Evolutionary conservation across 495 filamentous ascomycete species (phyloP).

Genomic region (Neurospora sp.): DNA sequence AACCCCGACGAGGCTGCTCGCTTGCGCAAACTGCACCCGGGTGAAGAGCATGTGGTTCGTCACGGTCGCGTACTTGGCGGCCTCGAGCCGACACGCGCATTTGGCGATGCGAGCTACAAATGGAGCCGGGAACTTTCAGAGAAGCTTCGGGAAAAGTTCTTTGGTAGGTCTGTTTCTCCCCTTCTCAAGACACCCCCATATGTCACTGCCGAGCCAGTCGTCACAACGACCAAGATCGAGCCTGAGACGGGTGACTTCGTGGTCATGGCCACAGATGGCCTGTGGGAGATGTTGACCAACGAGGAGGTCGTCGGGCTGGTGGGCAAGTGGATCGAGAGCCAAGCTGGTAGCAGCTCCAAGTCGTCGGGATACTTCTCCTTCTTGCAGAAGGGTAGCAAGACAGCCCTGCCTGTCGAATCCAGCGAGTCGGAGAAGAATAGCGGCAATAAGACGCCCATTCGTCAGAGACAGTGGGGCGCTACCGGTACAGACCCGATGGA

Average conservation of each 20-base stretch:
- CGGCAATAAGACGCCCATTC: slow-evolving; percentile 62
- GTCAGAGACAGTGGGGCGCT: slow-evolving; percentile 76
- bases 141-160: slow-evolving; percentile 71
- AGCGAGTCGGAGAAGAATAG: slow-evolving; percentile 25
- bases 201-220: slow-evolving; percentile 90
- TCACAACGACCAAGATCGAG: slow-evolving; percentile 91
- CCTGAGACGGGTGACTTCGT: slow-evolving; percentile 88
- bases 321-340: slow-evolving; percentile 87
- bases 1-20: slow-evolving; percentile 75
- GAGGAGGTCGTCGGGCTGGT: slow-evolving; percentile 97
- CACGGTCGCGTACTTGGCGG: slow-evolving; percentile 87
- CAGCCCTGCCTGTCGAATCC: slow-evolving; percentile 45
- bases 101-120: slow-evolving; percentile 95
- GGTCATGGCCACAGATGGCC: slow-evolving; percentile 90
- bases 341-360: slow-evolving; percentile 33
- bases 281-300: slow-evolving; percentile 99
- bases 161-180: slow-evolving; percentile 62
- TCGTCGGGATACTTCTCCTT: slow-evolving; percentile 44
- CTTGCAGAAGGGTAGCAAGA: slow-evolving; percentile 23
- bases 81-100: slow-evolving; percentile 84
- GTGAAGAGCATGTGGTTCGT: slow-evolving; percentile 69
- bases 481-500: slow-evolving; percentile 48
- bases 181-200: slow-evolving; percentile 86
- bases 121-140: slow-evolving; percentile 79
- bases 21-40: slow-evolving; percentile 74